phyloP scores from a whole-genome alignment of 2,329 filamentous ascomycete species.

The Talaromyces sp. region DNA sequence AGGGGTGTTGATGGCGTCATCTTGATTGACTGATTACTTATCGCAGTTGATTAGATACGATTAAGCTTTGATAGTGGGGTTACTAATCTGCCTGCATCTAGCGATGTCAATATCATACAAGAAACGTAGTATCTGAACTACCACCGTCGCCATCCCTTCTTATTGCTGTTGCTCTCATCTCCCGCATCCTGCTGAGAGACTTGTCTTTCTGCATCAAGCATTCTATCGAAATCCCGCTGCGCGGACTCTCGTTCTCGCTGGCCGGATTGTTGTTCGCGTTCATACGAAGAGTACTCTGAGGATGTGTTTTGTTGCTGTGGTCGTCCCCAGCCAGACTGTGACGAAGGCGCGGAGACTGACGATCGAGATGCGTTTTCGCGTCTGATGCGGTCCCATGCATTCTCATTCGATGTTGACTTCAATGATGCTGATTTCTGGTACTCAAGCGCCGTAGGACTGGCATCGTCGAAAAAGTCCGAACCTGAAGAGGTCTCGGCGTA shows the following conservation, averaged over 20 bases:
- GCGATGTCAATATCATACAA: neutral
- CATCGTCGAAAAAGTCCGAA: slow-evolving; percentile 34
- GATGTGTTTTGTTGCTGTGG: neutral
- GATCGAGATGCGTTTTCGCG: slow-evolving; percentile 23
- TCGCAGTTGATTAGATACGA: neutral
- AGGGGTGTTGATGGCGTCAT: slow-evolving; percentile 14
- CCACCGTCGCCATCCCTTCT: slow-evolving; percentile 12
- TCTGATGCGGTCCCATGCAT: slow-evolving; percentile 40
- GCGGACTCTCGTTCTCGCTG: slow-evolving; percentile 37
- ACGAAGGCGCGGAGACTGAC: neutral
- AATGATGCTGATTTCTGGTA: slow-evolving; percentile 23
- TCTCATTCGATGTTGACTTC: slow-evolving; percentile 16
- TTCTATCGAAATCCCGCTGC: slow-evolving; percentile 43
- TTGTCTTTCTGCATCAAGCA: slow-evolving; percentile 39
- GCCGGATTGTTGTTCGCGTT: slow-evolving; percentile 22
- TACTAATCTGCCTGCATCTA: neutral
- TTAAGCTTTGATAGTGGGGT: neutral
- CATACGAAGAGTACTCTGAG: slow-evolving; percentile 5
- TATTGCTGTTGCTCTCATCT: neutral
- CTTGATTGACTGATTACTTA: neutral
- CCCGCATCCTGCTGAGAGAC: slow-evolving; percentile 1
- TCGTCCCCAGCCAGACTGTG: neutral
- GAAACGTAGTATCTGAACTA: neutral
- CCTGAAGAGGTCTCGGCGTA: slow-evolving; percentile 8
- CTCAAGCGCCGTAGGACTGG: slow-evolving; percentile 35